Base-by-base conservation (phyloP, 2,329 filamentous ascomycete species). In the Arthrobotrys megalospora region DNA sequence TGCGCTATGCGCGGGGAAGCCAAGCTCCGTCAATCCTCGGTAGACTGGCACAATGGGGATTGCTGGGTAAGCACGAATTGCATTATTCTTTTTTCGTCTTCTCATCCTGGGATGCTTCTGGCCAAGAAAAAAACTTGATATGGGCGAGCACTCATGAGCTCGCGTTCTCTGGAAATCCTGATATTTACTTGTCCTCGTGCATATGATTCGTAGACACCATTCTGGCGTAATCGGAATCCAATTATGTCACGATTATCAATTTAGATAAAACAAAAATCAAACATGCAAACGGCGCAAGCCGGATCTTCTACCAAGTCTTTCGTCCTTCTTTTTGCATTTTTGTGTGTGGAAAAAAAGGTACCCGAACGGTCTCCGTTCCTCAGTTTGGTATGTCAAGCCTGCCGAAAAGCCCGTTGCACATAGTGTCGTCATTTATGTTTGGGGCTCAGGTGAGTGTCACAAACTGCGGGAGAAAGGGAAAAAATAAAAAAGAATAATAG, bases 21-120 rank as follows among this genome's bases (percentile, higher is more conserved):
- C 64, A 64, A 76, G 53, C 36, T 64, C 71, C 64, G 64, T 45
- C 28, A 6, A 63, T 63, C 64, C 53, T 69, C 71, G 71, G 64
- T 55, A 69, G 52, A 47, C 24, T 67, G 63, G 60, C n/a, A 21
- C 14, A 55, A 21, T 53, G 19, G 5, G 21, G 3, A 12, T 55
- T 19, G 5, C 19, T 62, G 38, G 10, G 41, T 41, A 4, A 41
- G 47, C 19, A 50, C 24, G 47, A 52, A 52, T 52, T 10, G 24
- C 24, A 28, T 28, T 28, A 32, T 60, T 36, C 8, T 21, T 14
- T 63, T 28, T 63, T n/a, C 10, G 16, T 19, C 41, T 38, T 38
- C 8, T 14, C 12, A 38, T 38, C 8, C 12, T 38, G 36, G 36
- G 36, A 38, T 38, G 36, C 2, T 28, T 28, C 24, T 28, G 24